Conservation (phyloP, 768 basidiomycete species). For the Neoboletus subvelutipes region DNA sequence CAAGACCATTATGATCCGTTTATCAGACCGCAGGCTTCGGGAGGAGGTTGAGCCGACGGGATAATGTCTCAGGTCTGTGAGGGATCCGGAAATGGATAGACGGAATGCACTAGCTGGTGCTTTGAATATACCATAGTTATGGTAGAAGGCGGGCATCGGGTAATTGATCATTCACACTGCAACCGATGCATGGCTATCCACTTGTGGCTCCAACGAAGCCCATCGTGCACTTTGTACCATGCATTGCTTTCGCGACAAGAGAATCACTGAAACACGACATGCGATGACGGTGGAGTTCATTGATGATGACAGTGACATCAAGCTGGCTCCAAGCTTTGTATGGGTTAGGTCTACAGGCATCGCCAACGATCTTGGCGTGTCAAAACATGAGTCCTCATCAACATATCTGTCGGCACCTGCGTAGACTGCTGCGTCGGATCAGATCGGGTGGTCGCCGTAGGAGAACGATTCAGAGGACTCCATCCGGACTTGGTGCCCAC, state of each 20-base stretch:
- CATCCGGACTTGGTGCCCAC: not conserved
- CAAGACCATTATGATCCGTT: not conserved
- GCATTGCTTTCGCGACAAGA: not conserved
- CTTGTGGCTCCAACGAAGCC: not conserved
- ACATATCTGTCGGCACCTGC: conserved; percentile 36
- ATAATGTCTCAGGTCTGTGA: not conserved
- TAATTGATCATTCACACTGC: not conserved
- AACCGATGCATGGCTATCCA: not conserved
- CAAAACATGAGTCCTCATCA: conserved; percentile 23
- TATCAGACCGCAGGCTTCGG: not conserved
- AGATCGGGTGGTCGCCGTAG: not conserved
- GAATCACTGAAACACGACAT: not conserved
- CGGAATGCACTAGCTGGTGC: not conserved
- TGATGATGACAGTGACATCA: not conserved
- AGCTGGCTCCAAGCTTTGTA: no score
- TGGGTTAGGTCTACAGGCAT: not conserved
- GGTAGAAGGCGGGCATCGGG: no score
- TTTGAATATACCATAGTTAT: not conserved
- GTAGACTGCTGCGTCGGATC: not conserved
- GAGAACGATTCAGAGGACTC: not conserved
- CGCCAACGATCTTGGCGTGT: not conserved
- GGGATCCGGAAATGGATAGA: not conserved
- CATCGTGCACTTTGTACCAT: not conserved
- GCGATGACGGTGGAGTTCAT: not conserved
- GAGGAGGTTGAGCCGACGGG: no score